phyloP scores from a whole-genome alignment of 495 filamentous ascomycete genomes.

The Clohesyomyces aquaticus region DNA sequence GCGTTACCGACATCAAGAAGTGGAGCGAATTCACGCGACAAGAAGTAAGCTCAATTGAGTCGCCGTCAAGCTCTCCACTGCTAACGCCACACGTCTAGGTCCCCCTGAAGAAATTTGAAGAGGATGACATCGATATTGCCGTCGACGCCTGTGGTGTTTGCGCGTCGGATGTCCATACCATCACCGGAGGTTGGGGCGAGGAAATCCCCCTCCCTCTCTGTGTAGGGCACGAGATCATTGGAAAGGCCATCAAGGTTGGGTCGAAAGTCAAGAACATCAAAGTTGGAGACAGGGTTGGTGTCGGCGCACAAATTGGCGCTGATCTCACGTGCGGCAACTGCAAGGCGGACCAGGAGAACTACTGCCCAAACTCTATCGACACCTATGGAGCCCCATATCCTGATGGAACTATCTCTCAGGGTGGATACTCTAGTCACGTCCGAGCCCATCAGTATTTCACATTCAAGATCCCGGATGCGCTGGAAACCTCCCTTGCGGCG shows the following conservation, averaged over 20 bases:
- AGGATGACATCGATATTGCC: slow-evolving; percentile 73
- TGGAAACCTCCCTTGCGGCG: slow-evolving; percentile 68
- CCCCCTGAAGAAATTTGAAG: slow-evolving; percentile 76
- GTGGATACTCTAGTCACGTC: slow-evolving; percentile 70
- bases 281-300: slow-evolving; percentile 76
- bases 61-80: background rate
- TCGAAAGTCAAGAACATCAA: slow-evolving; percentile 67
- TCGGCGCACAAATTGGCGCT: slow-evolving; percentile 75
- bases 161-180: slow-evolving; percentile 77
- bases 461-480: slow-evolving; percentile 78
- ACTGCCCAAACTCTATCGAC: slow-evolving; percentile 69
- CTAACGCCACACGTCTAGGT: slow-evolving; percentile 54
- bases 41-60: slow-evolving; percentile 52
- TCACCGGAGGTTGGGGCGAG: slow-evolving; percentile 76
- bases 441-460: slow-evolving; percentile 76
- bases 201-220: slow-evolving; percentile 66
- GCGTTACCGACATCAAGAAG: slow-evolving; percentile 63
- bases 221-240: slow-evolving; percentile 77
- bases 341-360: slow-evolving; percentile 76
- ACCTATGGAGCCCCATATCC: slow-evolving; percentile 70
- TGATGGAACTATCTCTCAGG: slow-evolving; percentile 65
- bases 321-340: slow-evolving; percentile 72
- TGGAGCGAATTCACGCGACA: slow-evolving; percentile 67
- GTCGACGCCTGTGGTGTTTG: slow-evolving; percentile 79
- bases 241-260: slow-evolving; percentile 72